These are phyloP conservation scores for Neurospora pannonica DNA, from an alignment of 495 filamentous ascomycete species.

Conservation along the genomic window DNA sequence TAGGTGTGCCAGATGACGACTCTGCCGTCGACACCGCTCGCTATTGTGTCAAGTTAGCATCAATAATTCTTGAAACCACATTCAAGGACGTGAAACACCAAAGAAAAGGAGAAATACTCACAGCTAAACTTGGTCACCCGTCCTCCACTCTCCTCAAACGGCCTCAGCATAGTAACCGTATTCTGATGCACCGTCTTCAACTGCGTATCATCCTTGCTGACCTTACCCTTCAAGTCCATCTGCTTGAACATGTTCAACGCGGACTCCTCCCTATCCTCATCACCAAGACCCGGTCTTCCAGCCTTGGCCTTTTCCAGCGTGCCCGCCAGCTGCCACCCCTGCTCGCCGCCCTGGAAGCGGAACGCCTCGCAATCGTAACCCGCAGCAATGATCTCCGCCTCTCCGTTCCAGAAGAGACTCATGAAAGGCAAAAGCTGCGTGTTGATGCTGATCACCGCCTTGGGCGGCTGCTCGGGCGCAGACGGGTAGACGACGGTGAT, in stretches of 20 bases:
- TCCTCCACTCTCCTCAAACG: constrained; percentile 57
- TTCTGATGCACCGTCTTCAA: constrained; percentile 96
- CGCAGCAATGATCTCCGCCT: constrained; percentile 89
- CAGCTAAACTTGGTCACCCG: constrained; percentile 74
- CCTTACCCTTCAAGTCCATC: constrained; percentile 95
- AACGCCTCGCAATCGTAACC: constrained; percentile 96
- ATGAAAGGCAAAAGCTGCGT: constrained; percentile 87
- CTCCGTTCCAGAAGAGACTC: constrained; percentile 84
- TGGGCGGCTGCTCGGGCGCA: constrained; percentile 82
- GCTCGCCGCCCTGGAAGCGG: constrained; percentile 70
- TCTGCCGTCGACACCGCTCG: constrained; percentile 89
- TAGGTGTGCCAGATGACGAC: constrained; percentile 66
- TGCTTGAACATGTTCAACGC: constrained; percentile 98
- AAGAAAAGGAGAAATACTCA: constrained; percentile 40
- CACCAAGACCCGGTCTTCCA: constrained; percentile 26
- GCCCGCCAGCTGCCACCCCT: constrained; percentile 79
- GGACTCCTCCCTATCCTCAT: constrained; percentile 48
- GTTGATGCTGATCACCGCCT: constrained; percentile 75
- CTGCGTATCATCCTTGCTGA: constrained; percentile 70
- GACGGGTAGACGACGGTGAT: constrained; percentile 93
- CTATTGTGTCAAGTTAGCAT: constrained; percentile 41
- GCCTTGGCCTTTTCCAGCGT: constrained; percentile 69
- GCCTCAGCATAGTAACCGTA: constrained; percentile 75
- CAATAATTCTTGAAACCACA: background rate
- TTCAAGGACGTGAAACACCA: background rate